phyloP scores from a whole-genome alignment of 177 flowering plant genomes.

The Vitis hybrid region DNA sequence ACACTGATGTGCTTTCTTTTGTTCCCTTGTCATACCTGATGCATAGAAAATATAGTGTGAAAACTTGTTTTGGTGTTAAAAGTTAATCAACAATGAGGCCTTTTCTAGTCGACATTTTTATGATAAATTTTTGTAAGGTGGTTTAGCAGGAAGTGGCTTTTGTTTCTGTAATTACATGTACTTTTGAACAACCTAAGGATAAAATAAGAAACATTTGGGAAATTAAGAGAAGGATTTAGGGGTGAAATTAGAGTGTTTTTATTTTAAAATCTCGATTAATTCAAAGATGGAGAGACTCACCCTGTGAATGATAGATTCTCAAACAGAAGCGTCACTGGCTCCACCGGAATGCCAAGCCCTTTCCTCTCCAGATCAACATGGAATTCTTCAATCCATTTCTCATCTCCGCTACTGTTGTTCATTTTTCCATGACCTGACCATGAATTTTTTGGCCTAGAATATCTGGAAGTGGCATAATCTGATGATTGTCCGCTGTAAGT shows the following conservation, averaged over 20 bases:
- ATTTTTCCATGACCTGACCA: slow-evolving; percentile 1
- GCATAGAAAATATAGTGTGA: slow-evolving; percentile 1
- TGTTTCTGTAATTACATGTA: too few relatives aligned
- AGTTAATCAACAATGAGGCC: too few relatives aligned
- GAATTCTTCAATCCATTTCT: slow-evolving; percentile 11
- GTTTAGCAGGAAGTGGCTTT: too few relatives aligned
- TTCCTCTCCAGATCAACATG: slow-evolving; percentile 19
- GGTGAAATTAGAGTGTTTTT: background rate
- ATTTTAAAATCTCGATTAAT: background rate
- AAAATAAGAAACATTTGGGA: too few relatives aligned
- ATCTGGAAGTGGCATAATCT: slow-evolving; percentile 1
- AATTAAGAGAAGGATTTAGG: too few relatives aligned
- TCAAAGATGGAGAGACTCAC: slow-evolving; percentile 7
- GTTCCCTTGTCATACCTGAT: slow-evolving; percentile 13
- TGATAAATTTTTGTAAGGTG: too few relatives aligned
- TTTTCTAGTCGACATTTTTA: too few relatives aligned
- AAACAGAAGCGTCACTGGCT: slow-evolving; percentile 24
- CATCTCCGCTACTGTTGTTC: slow-evolving; percentile 3
- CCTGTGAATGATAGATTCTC: slow-evolving; percentile 20
- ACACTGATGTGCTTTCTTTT: slow-evolving; percentile 11
- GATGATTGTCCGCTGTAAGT: slow-evolving; percentile 3
- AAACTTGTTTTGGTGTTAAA: too few relatives aligned
- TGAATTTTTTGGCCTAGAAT: slow-evolving; percentile 5
- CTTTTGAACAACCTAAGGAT: too few relatives aligned
- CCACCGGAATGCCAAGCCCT: slow-evolving; percentile 20